Evolutionary conservation across 2,329 filamentous ascomycete species (phyloP).

Genomic region (Fusarium guadeloupense): DNA sequence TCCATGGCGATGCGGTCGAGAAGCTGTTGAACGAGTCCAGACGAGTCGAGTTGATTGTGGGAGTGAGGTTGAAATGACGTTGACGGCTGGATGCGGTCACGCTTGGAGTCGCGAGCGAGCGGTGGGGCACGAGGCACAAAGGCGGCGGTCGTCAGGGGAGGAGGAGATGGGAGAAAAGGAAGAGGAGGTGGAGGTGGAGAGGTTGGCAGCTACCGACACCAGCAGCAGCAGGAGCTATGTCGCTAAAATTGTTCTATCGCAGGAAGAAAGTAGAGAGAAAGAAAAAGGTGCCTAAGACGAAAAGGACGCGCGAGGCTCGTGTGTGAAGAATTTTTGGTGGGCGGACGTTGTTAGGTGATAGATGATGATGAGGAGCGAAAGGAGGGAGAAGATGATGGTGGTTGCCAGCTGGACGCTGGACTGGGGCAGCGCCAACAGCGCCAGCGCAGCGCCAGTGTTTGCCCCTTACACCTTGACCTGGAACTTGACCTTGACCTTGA

Average conservation of each 20-base stretch:
- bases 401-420: slow-evolving; percentile 19
- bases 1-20: slow-evolving; percentile 70
- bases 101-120: slow-evolving; percentile 45
- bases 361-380: slow-evolving; percentile 37
- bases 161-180: slow-evolving; percentile 24
- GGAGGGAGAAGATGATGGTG: slow-evolving; percentile 33
- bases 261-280: not conserved
- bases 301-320: slow-evolving; percentile 19
- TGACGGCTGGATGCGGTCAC: slow-evolving; percentile 46
- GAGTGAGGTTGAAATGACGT: slow-evolving; percentile 41
- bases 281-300: not conserved
- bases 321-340: slow-evolving; percentile 33
- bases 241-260: slow-evolving; percentile 31
- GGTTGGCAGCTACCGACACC: slow-evolving; percentile 34
- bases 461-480: slow-evolving; percentile 26
- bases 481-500: slow-evolving; percentile 29
- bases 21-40: slow-evolving; percentile 13
- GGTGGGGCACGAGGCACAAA: slow-evolving; percentile 46
- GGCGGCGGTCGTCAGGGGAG: slow-evolving; percentile 38
- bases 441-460: slow-evolving; percentile 10
- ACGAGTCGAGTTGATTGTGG: slow-evolving; percentile 25
- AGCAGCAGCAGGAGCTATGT: slow-evolving; percentile 32
- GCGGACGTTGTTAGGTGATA: slow-evolving; percentile 32
- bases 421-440: not conserved
- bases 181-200: slow-evolving; percentile 5